Evolutionary conservation across 148 eudicot species (phyloP).

Genomic region (Agrostemma githago): DNA sequence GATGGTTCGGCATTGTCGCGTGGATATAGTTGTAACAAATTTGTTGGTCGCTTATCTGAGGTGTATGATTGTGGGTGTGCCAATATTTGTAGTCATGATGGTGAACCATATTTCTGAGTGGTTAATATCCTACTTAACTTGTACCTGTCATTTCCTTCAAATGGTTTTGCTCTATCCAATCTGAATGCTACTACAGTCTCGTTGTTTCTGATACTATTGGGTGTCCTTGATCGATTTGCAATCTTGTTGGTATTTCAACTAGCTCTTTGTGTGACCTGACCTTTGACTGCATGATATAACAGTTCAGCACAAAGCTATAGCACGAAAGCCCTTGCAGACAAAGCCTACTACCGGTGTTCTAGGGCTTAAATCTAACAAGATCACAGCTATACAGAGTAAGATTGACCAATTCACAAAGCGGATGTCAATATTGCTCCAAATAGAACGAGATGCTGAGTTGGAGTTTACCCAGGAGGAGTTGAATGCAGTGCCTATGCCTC

Average conservation of each 20-base stretch:
- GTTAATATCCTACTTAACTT: no score
- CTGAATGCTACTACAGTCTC: conserved; percentile 2
- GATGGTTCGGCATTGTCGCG: neutral
- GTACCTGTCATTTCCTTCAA: neutral
- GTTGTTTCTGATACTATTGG: neutral
- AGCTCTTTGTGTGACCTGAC: conserved; percentile 18
- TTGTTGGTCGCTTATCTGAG: neutral
- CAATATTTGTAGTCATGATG: neutral
- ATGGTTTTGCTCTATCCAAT: conserved; percentile 9
- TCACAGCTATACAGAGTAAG: conserved; percentile 52
- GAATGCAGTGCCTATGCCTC: conserved; percentile 69
- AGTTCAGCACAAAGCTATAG: conserved; percentile 86
- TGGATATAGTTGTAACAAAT: neutral
- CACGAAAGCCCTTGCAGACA: conserved; percentile 53
- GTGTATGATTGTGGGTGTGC: neutral
- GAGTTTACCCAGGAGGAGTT: conserved; percentile 85
- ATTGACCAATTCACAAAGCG: conserved; percentile 59
- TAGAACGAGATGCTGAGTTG: conserved; percentile 81
- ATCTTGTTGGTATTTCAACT: conserved; percentile 4
- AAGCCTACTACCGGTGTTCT: conserved; percentile 46
- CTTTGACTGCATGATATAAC: conserved; percentile 29
- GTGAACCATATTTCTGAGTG: neutral
- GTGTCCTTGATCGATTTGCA: conserved; percentile 11
- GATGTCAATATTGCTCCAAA: conserved; percentile 61
- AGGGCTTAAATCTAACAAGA: conserved; percentile 57